Evolutionary conservation across 345 rosid species (phyloP).

Genomic region (Salix purpurea): DNA sequence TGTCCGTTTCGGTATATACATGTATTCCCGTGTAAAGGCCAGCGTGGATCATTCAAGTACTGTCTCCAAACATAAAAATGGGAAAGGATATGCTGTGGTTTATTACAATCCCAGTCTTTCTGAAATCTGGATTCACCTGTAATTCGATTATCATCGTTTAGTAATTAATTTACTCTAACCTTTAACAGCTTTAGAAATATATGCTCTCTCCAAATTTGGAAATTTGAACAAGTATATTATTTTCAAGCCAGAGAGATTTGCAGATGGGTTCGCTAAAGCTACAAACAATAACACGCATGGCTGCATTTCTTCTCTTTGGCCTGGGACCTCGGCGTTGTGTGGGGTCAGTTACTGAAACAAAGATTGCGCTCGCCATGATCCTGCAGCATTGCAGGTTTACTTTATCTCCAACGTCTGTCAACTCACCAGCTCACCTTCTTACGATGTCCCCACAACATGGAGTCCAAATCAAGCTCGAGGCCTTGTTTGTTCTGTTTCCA

Average conservation of each 20-base stretch:
- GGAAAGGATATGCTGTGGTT: too few species aligned
- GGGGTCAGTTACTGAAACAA: slow-evolving; percentile 11
- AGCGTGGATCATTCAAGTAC: too few species aligned
- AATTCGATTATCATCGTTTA: too few species aligned
- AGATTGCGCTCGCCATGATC: slow-evolving; percentile 17
- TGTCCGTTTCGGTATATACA: too few species aligned
- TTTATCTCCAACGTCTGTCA: slow-evolving; percentile 12
- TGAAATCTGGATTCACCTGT: too few species aligned
- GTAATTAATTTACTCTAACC: too few species aligned
- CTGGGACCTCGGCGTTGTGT: slow-evolving; percentile 13
- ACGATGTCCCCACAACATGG: slow-evolving; percentile 12
- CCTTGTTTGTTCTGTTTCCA: not conserved
- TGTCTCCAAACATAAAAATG: too few species aligned
- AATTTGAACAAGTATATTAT: not conserved
- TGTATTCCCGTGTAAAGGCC: too few species aligned
- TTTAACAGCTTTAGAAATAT: not conserved
- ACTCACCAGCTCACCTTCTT: slow-evolving; percentile 5
- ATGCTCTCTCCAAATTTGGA: not conserved
- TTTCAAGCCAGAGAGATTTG: slow-evolving; percentile 19
- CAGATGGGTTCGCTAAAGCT: slow-evolving; percentile 20
- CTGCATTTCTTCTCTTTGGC: slow-evolving; percentile 12
- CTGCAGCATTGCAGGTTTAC: slow-evolving; percentile 12
- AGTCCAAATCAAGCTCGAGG: not conserved
- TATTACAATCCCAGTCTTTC: too few species aligned
- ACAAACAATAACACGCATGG: not conserved